Percentiles rank a stretch among this genome's conserved stretches.
Evolutionary conservation across 2,329 filamentous ascomycete species (phyloP).

Genomic region (Cladosporium sp.): DNA sequence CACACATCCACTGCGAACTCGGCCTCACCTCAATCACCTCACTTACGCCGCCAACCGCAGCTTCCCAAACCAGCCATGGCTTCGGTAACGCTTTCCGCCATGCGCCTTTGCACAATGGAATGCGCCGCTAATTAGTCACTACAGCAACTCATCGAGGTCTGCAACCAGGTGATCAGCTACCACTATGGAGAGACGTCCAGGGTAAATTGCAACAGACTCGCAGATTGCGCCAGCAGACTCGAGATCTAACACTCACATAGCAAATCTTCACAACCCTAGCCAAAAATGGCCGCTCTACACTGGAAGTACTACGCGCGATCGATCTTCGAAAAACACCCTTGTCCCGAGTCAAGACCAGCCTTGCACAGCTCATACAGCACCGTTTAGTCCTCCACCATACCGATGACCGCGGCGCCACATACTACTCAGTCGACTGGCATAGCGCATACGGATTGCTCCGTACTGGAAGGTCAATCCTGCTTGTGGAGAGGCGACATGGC

Average conservation of each 20-base stretch:
- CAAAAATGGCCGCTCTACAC: constrained; percentile 70
- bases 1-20: constrained; percentile 17
- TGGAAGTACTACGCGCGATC: constrained; percentile 72
- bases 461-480: constrained; percentile 75
- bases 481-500: constrained; percentile 73
- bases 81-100: constrained; percentile 20
- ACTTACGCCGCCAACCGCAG: constrained; percentile 22
- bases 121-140: constrained; percentile 16
- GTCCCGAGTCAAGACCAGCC: constrained; percentile 76
- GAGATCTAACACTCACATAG: constrained; percentile 48
- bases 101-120: constrained; percentile 11
- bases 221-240: constrained; percentile 12
- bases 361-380: constrained; percentile 84
- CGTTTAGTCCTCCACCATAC: constrained; percentile 58
- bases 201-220: constrained; percentile 56
- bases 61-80: constrained; percentile 17
- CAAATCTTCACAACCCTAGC: constrained; percentile 80
- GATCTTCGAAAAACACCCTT: constrained; percentile 43
- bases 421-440: constrained; percentile 80
- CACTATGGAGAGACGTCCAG: constrained; percentile 88
- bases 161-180: constrained; percentile 83
- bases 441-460: constrained; percentile 81
- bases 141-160: constrained; percentile 84
- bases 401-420: constrained; percentile 54
- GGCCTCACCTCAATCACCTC: constrained; percentile 4